phyloP scores from a whole-genome alignment of 495 filamentous ascomycete species.

The Aspergillus homomorphus region DNA sequence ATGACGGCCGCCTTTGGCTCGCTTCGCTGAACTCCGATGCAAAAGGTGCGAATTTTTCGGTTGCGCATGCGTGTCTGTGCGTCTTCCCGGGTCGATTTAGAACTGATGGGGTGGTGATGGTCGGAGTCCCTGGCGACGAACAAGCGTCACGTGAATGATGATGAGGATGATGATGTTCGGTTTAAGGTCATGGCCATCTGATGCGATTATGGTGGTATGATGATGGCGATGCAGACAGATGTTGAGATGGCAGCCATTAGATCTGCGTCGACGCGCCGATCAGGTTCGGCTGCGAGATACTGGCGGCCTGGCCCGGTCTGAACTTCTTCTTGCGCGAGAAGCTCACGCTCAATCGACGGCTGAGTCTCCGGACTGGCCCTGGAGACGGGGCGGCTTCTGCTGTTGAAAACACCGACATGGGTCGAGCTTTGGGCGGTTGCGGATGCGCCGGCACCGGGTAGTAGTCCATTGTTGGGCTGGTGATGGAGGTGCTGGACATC shows the following conservation, averaged over 20 bases:
- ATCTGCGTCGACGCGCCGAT: slow-evolving; percentile 38
- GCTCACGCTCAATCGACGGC: slow-evolving; percentile 28
- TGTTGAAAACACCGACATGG: slow-evolving; percentile 32
- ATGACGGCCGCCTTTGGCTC: slow-evolving; percentile 7
- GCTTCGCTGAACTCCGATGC: slow-evolving; percentile 8
- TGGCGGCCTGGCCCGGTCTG: slow-evolving; percentile 17
- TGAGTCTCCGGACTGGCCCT: slow-evolving; percentile 26
- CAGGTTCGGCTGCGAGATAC: slow-evolving; percentile 41
- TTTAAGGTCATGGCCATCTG: background rate
- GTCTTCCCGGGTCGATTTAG: background rate
- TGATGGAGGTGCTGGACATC: slow-evolving; percentile 10
- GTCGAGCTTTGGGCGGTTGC: slow-evolving; percentile 21
- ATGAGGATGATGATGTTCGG: background rate
- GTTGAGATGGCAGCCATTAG: slow-evolving; percentile 1
- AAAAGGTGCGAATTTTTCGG: slow-evolving; percentile 1
- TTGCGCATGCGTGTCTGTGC: background rate
- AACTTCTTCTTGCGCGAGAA: slow-evolving; percentile 26
- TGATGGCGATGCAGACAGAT: background rate
- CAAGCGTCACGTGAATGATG: background rate
- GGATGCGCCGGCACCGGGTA: slow-evolving; percentile 13
- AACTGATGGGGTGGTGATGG: background rate
- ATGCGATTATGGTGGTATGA: background rate
- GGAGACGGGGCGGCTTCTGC: slow-evolving; percentile 21
- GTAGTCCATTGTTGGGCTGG: slow-evolving; percentile 11
- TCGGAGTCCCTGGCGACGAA: background rate